Base-by-base conservation (phyloP, 768 basidiomycete species). In the Hericium alpestre region DNA sequence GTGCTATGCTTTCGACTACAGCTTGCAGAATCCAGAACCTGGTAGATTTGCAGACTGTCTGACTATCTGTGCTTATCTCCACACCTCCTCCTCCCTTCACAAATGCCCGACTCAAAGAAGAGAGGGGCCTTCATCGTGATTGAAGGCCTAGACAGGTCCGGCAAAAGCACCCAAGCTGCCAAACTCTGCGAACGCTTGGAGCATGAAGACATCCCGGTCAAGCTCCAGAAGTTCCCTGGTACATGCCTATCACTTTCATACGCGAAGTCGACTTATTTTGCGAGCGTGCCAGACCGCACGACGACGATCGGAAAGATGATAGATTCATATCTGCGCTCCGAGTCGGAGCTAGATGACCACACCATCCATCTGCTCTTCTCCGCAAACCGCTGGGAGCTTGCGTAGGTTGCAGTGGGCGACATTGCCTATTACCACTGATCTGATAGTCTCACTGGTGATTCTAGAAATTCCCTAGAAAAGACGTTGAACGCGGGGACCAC, bases 371-470 rank as follows among this genome's bases (percentile, higher is more conserved):
- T 97, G 3, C 79, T 99, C 56, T 98, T 99, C 76, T 86, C 92
- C 47, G 96, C 94, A 2, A 99, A 99, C 67, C 80, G 95, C 38
- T 98, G 96, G 96, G 94, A 98, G 68, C 80, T 87, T 60, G 86
- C 87, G 90, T 95, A 66, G 55, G 81, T 74, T 27, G 41, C 32
- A 20, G 15, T 38, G 13, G 22, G 49, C 50, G 16, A n/a, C 47
- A 38, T 43, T n/a, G 12, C 20, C 16, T 16, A 25, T 3, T 37
- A 23, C 50, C 25, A 15, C 18, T 20, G 15, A 25, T 18, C 20
- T 22, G 8, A 49, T 38, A 37, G 25, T 61, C 38, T 38, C 12
- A 38, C 18, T 13, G 13, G 0, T 37, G 4, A 46, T 2, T 57
- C 64, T 59, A 87, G 89, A 23, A 69, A 83, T 2, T 74, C 74